Base-by-base conservation (phyloP, 129 eudicot species). In the Dittrichia graveolens region DNA sequence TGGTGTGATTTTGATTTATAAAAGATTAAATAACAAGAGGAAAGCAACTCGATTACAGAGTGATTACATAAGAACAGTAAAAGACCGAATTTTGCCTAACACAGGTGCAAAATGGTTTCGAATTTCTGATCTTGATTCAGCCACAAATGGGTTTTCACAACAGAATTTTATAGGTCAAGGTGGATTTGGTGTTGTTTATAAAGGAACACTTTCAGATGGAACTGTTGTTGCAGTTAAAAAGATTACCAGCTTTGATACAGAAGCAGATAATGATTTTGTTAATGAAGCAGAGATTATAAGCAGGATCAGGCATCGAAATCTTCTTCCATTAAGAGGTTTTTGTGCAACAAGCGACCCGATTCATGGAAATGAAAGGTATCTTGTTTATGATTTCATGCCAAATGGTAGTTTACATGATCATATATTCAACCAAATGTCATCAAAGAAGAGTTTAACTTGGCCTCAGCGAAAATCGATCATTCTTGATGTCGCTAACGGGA, bases 261-360 rank as follows among this genome's bases (percentile, higher is more conserved):
- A 76, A 54, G 89, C 81, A 8, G 89, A 87, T 16, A 75, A 81
- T 1, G 96, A 89, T 31, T 89, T 89, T 44, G 61, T 49, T 4
- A 89, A 89, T 50, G 96, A 89, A 38, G 90, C 87, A 2, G 85
- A 84, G 85, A 86, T 89, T 41, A 89, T 89, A 55, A 89, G 96
- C 77, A 89, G 86, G 54, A 82, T 89, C 3, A 66, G 88, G 61
- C 96, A 89, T 59, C 65, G 96, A 11, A 89, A 89, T 73, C 90
- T 89, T 58, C 86, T 86, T 5, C 69, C 96, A 10, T 79, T 89
- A 1, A 50, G 88, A 67, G 96, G 96, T 0, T 89, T 83, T 78
- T 86, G 92, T 48, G 96, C 82, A 1, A 76, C 88, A 1, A 82
- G 90, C 3, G 85, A 82, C 18, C 42, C 58, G 7, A 15, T 78